Evolutionary conservation across 441 rosid genomes (phyloP), one percentile per base, ranked within the genome.

Genomic region (Pelargonium cotyledonis): DNA sequence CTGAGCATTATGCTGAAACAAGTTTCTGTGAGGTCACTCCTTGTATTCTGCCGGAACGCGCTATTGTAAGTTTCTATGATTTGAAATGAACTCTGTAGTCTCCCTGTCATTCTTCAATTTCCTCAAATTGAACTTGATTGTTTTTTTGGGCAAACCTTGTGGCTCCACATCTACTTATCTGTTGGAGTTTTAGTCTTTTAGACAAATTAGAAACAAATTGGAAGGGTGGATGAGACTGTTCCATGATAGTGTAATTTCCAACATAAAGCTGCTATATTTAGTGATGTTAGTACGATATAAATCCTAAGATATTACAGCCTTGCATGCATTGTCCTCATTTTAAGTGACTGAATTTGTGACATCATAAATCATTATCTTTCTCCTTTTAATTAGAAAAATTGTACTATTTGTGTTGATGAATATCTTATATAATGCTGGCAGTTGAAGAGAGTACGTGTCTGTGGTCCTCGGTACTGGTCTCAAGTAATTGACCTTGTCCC

Each of bases 401-500:
- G 18, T 16, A 16, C 38, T 44, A 35, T 70, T 65, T 0, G 51
- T 60, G 68, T 68, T 72, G 51, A 63, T 63, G 61, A 29, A 61
- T 73, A 14, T 63, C 70, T 65, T 63, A 70, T 11, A 11, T 81
- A 51, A 53, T 80, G 65, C 65, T 73, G 81, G 78, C 93, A 95
- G 99, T 84, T 95, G 82, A 90, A 86, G 84, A 85, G 76, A 31
- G 79, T 92, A 70, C 76, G 81, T 57, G 96, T 95, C 23, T 95
- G 99, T 83, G 96, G 99, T 72, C 99, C 98, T 72, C 88, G 97
- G 57, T 95, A 95, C 80, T 92, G 99, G 97, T 82, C 99, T 79
- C 97, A 92, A 83, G 86, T 85, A 66, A 80, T 90, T 65, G 95
- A 92, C 72, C 91, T 95, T 74, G 82, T 82, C 68, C 93, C 97